Base-by-base conservation (phyloP, 371 early-diverging fungal species). In the Mortierella sp. region DNA sequence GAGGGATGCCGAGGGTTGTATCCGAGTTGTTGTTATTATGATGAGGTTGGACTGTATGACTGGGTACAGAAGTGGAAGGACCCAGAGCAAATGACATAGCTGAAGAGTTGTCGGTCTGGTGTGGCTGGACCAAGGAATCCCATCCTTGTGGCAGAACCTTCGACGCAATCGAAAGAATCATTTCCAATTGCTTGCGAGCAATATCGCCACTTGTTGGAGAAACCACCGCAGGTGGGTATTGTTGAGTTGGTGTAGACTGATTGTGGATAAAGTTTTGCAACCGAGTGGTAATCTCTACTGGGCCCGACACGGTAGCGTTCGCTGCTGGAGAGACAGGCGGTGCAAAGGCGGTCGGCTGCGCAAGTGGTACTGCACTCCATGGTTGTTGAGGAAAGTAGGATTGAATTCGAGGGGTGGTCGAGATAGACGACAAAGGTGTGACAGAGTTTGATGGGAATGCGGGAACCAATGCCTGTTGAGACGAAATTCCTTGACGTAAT, bases 71-170 rank as follows among this genome's bases (percentile, higher is more conserved):
- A 19, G 48, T 42, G 21, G 58, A 52, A 54, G 70, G 45, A 9
- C 47, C 58, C 24, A 55, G 16, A n/a, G 57, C 42, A 10, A n/a
- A 31, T 34, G 70, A 31, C 14, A 57, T 45, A 4, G 16, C 42
- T 28, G n/a, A 42, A 9, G n/a, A 2, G 21, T 71, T 42, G 45
- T 48, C 44, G 11, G 24, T 50, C 13, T 71, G 50, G 10, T 58
- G 26, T 10, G 63, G 71, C 19, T 73, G 28, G 73, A 71, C 55
- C 8, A 76, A 55, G 10, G 63, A 54, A 57, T 79, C 42, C 79
- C 79, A 79, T n/a, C 70, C 74, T 26, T 63, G 71, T 4, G 82
- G 82, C 54, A 78, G 52, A 54, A 82, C 68, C 57, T 75, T 74
- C 13, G 78, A 54, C 1, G 82, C 78, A 31, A 63, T 70, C 19